Base-by-base conservation (phyloP, 805 yeast species). In the Teunomyces pallodes region DNA sequence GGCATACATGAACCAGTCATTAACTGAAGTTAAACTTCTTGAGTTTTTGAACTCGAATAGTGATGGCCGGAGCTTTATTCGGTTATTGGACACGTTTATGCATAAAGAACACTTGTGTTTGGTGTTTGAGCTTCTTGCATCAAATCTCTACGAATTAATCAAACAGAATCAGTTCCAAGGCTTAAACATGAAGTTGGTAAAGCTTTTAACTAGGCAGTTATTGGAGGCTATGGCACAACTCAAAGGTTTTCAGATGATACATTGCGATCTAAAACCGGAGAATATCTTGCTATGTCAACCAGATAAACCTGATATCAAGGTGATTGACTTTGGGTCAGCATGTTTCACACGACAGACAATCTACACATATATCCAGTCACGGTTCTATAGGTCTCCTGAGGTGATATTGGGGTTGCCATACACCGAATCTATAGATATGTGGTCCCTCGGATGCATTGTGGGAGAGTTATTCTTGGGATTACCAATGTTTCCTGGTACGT, bases 211-310 rank as follows among this genome's bases (percentile, higher is more conserved):
- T 0, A 80, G 75, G 43, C 99, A 94, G 66, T 69, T 94, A 44
- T 72, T 94, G 48, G 95, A 88, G 56, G 82, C 97, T 0, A 70
- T 94, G 57, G 77, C 86, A 36, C 86, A 87, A 24, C 76, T 94
- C 55, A 94, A 94, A 60, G 86, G 83, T 36, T 82, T 88, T 41
- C 86, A 87, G 54, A 76, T 94, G 58, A 90, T 94, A 38, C 99
- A 94, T 63, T 94, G 99, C 70, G 99, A 94, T 68, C 73, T 94
- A 62, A 94, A 94, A 64, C 99, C 99, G 0, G 99, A 94, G 60
- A 94, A 94, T 64, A 90, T 94, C 43, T 69, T 94, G 46, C 71
- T 94, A 29, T 81, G 87, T 45, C 81, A 84, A 43, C 84, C 90
- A 4, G 95, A 90, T 64, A 81, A 83, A 53, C 94, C 96, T 0